Base-by-base conservation (phyloP, 306 rosid genomes). In the Vigna hirtella region DNA sequence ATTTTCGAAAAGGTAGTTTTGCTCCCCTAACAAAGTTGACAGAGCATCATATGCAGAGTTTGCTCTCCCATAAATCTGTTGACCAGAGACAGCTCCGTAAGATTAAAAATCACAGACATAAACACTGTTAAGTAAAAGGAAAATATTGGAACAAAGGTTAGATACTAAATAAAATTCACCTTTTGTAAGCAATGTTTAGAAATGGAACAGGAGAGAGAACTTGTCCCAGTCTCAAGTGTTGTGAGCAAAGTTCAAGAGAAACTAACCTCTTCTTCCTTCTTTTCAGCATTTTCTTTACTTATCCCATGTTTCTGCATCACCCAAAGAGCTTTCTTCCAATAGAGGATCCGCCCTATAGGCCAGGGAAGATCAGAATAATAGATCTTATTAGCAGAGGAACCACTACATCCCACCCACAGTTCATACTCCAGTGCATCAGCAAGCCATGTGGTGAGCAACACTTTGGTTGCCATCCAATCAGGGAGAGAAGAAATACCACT, bases 281-380 rank as follows among this genome's bases (percentile, higher is more conserved):
- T 83, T 77, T 89, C 97, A 17, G 76, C 74, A 50, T 85, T 93
- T 74, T 83, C 90, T 47, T 88, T 88, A 77, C 73, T 59, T 63
- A 91, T 81, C 77, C 86, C 98, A 78, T 88, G 86, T 70, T 72
- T 85, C 73, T 77, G 90, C 83, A 84, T 93, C 59, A 89, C 82
- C 42, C 42, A 75, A 70, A 79, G 49, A 52, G 69, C 45, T 87
- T 93, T 83, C 86, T 91, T 91, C 61, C 86, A 79, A 47, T 68
- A 88, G 17, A 93, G 77, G 66, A 87, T 61, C 83, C 86, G 91
- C 61, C 97, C 93, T 5, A 91, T 86, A 47, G 97, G 91, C 93
- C 97, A 93, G 3, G 97, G 97, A 24, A 93, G 93, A 57, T 88
- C 92, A 28, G 97, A 84, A 73, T 72, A 89, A 78, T 88, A 93